Evolutionary conservation across 345 rosid genomes (phyloP).

Genomic region (Dimocarpus longan): DNA sequence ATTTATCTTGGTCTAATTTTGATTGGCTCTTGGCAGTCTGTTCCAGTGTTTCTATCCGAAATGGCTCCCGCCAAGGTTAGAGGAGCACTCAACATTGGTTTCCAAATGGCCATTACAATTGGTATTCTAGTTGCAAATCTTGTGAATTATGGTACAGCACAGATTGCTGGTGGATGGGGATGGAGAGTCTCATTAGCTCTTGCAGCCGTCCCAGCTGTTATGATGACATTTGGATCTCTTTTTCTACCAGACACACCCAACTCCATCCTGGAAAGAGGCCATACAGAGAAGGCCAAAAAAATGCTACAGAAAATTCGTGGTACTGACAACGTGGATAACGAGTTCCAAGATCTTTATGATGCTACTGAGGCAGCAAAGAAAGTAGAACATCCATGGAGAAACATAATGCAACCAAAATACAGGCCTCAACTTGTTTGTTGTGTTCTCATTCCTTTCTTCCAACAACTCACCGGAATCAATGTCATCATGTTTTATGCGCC

Average conservation of each 20-base stretch:
- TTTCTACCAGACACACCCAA: slow-evolving; percentile 78
- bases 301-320: slow-evolving; percentile 65
- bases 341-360: slow-evolving; percentile 59
- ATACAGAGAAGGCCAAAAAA: slow-evolving; percentile 50
- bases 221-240: slow-evolving; percentile 69
- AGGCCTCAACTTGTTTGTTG: slow-evolving; percentile 67
- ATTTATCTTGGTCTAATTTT: too few species aligned
- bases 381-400: slow-evolving; percentile 70
- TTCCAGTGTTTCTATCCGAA: slow-evolving; percentile 77
- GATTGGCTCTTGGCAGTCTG: slow-evolving; percentile 37
- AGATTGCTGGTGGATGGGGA: slow-evolving; percentile 60
- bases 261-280: slow-evolving; percentile 72
- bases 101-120: slow-evolving; percentile 73
- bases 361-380: slow-evolving; percentile 63
- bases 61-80: slow-evolving; percentile 78
- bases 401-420: slow-evolving; percentile 49
- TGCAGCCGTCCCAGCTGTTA: slow-evolving; percentile 65
- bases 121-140: slow-evolving; percentile 75
- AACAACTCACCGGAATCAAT: slow-evolving; percentile 31
- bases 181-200: slow-evolving; percentile 76
- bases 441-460: slow-evolving; percentile 62
- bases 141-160: slow-evolving; percentile 59
- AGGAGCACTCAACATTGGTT: slow-evolving; percentile 81
- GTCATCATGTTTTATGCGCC: slow-evolving; percentile 76
- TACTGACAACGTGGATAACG: slow-evolving; percentile 51